Conservation (phyloP, 257 asterid genomes). For the Rhazya stricta region DNA sequence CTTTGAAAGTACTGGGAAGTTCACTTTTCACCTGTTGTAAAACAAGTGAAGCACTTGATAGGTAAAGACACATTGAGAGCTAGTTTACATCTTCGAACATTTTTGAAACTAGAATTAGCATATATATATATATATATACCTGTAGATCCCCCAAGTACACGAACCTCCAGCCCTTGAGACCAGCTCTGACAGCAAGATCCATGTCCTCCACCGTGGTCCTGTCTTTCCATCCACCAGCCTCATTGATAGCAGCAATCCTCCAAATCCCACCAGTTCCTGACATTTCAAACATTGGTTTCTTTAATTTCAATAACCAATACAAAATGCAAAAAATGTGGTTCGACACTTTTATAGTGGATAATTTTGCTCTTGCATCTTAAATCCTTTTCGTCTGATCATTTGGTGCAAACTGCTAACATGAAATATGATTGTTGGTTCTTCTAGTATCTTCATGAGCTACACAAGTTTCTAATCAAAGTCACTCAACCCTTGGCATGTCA, state of each 20-base stretch:
- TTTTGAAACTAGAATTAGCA: not conserved
- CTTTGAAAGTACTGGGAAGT: conserved; percentile 92
- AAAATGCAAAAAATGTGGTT: not conserved
- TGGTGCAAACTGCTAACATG: not conserved
- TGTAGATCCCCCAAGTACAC: conserved; percentile 85
- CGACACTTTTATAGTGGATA: not conserved
- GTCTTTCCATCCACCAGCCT: conserved; percentile 98
- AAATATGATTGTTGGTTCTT: too few species aligned
- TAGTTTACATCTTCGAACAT: not conserved
- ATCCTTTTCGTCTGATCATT: not conserved
- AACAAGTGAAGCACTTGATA: not conserved
- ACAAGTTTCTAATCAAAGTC: not conserved
- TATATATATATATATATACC: too few species aligned
- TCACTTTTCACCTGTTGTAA: conserved; percentile 48
- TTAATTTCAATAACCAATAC: not conserved
- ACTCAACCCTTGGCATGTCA: not conserved
- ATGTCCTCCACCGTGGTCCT: conserved; percentile 94
- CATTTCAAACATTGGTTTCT: not conserved
- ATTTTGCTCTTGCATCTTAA: not conserved
- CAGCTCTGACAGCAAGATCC: conserved; percentile 96
- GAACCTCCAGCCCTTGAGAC: conserved; percentile 94
- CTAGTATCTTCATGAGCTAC: not conserved
- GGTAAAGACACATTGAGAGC: not conserved
- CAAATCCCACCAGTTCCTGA: conserved; percentile 92
- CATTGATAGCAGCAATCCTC: conserved; percentile 86